Evolutionary conservation across 2,329 filamentous ascomycete species (phyloP).

Genomic region (Triangularia setosa): DNA sequence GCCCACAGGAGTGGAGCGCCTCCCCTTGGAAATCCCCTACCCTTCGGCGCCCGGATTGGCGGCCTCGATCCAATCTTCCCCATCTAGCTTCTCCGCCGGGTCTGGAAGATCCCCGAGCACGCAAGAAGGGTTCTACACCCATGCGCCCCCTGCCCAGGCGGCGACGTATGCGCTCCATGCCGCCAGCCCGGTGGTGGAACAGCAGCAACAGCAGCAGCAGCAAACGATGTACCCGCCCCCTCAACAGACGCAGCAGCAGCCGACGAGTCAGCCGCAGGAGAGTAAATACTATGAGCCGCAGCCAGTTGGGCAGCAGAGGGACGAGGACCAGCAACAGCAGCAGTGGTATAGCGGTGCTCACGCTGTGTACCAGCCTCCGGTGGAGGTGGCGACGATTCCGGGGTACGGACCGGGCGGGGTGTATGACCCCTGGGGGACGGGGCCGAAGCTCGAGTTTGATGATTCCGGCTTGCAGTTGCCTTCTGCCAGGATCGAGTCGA

Average conservation of each 20-base stretch:
- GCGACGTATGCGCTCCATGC: constrained; percentile 47
- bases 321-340: constrained; percentile 41
- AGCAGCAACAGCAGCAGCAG: constrained; percentile 31
- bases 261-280: constrained; percentile 34
- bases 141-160: constrained; percentile 44
- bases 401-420: constrained; percentile 47
- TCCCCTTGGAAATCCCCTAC: constrained; percentile 49
- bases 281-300: constrained; percentile 23
- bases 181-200: constrained; percentile 45
- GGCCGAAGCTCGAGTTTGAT: constrained; percentile 53
- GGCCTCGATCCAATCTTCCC: constrained; percentile 55
- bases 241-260: constrained; percentile 32
- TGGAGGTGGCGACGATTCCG: constrained; percentile 54
- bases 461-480: constrained; percentile 57
- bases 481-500: constrained; percentile 53
- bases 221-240: constrained; percentile 30
- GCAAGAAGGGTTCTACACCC: constrained; percentile 55
- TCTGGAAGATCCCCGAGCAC: constrained; percentile 52
- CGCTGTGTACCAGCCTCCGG: constrained; percentile 48
- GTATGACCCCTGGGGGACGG: constrained; percentile 47
- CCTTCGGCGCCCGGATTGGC: constrained; percentile 41
- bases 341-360: constrained; percentile 48
- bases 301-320: constrained; percentile 23
- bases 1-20: constrained; percentile 39
- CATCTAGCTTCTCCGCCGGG: constrained; percentile 53